Evolutionary conservation across 2,329 filamentous ascomycete genomes (phyloP).

Genomic region (Aspergillus unguis): DNA sequence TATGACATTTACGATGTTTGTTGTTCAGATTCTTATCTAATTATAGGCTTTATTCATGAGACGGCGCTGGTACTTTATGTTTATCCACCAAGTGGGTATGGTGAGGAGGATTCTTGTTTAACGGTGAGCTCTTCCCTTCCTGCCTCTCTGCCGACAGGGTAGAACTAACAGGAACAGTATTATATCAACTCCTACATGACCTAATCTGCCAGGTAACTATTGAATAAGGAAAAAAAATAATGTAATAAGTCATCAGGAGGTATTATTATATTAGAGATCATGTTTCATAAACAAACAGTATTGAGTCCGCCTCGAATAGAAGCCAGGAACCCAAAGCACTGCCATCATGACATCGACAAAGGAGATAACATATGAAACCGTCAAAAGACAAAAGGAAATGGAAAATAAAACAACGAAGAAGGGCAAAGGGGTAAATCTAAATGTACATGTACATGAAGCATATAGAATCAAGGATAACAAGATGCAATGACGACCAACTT

Average conservation of each 20-base stretch:
- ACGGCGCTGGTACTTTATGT: constrained; percentile 47
- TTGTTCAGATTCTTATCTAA: constrained; percentile 1
- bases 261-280: constrained; percentile 16
- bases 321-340: constrained; percentile 8
- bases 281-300: constrained; percentile 11
- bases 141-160: too few species aligned
- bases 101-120: constrained; percentile 45
- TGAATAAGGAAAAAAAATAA: constrained; percentile 1
- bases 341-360: constrained; percentile 6
- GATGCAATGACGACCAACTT: constrained; percentile 2
- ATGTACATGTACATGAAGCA: constrained; percentile 14
- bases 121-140: constrained; percentile 34
- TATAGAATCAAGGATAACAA: neutral
- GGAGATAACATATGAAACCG: constrained; percentile 8
- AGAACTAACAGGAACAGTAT: constrained; percentile 29
- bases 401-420: constrained; percentile 16
- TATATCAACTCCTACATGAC: constrained; percentile 45
- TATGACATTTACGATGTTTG: neutral
- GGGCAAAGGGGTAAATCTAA: constrained; percentile 9
- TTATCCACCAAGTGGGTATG: constrained; percentile 42
- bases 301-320: neutral
- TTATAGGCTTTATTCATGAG: constrained; percentile 44
- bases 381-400: constrained; percentile 13
- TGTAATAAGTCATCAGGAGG: constrained; percentile 8
- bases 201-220: constrained; percentile 14